A percentile compares a stretch with the other conserved stretches of the same genome.
These are phyloP conservation scores for Skeletonema tropicum DNA, from an alignment of 108 stramenopile species.

Conservation along the genomic window DNA sequence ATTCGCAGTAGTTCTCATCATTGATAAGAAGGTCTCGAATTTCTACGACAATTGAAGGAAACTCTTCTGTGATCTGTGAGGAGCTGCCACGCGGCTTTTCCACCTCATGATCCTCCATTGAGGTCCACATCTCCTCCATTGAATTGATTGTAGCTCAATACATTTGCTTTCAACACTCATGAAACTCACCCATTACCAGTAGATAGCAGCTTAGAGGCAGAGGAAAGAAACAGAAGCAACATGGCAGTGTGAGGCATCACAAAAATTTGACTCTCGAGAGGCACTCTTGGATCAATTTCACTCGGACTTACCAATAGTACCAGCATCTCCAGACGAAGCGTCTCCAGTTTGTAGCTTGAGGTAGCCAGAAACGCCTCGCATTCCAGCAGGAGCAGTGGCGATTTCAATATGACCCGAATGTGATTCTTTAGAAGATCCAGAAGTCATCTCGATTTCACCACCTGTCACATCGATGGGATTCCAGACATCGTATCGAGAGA, in stretches of 20 bases:
- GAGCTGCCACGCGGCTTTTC: no score
- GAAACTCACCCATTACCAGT: no score
- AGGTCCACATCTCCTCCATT: no score
- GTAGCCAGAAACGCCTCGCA: conserved; percentile 3
- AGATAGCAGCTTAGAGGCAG: no score
- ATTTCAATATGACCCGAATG: conserved; percentile 5
- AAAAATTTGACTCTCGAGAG: neutral
- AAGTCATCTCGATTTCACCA: conserved; percentile 6
- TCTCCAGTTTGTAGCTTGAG: conserved; percentile 9
- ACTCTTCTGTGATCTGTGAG: no score
- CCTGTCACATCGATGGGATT: conserved; percentile 16
- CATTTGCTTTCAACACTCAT: no score
- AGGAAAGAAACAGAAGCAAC: neutral
- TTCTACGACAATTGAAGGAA: no score
- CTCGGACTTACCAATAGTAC: neutral
- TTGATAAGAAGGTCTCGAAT: no score
- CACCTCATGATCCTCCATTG: no score
- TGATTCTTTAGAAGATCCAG: conserved; percentile 1
- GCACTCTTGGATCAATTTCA: neutral
- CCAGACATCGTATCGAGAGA: neutral
- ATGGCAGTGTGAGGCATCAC: no score
- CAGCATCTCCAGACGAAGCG: conserved; percentile 4
- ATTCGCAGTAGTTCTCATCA: no score
- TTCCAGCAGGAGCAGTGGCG: conserved; percentile 9
- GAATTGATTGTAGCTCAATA: no score